Percentiles rank a stretch among this genome's conserved stretches.
phyloP scores from a whole-genome alignment of 371 early-diverging fungal species.

The Apophysomyces elegans region DNA sequence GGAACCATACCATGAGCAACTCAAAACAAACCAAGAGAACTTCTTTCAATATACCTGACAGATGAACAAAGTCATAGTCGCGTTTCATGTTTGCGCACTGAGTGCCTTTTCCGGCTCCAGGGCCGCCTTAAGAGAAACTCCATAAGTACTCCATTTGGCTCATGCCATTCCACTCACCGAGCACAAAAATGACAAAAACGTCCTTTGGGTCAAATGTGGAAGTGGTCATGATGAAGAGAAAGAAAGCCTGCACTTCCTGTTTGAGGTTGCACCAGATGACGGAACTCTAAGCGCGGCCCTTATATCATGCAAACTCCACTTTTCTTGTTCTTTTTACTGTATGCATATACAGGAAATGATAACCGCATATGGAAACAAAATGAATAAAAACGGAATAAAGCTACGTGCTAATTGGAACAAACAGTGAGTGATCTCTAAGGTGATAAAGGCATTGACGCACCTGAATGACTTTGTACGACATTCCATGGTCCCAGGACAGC shows the following conservation, averaged over 20 bases:
- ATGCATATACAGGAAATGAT: too few species aligned
- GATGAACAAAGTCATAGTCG: conserved; percentile 93
- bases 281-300: conserved; percentile 6
- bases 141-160: neutral
- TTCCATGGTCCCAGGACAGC: too few species aligned
- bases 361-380: too few species aligned
- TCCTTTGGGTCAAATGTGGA: conserved; percentile 49
- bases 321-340: neutral
- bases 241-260: neutral
- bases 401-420: neutral
- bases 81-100: conserved; percentile 86
- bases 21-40: too few species aligned
- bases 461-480: too few species aligned
- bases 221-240: conserved; percentile 14
- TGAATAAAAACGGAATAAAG: neutral
- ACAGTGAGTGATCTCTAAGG: neutral
- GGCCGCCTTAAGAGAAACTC: conserved; percentile 62
- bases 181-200: conserved; percentile 75
- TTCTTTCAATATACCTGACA: conserved; percentile 71
- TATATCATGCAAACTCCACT: conserved; percentile 12
- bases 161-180: conserved; percentile 47
- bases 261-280: conserved; percentile 1
- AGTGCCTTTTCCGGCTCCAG: conserved; percentile 94
- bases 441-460: too few species aligned
- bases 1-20: neutral